Evolutionary conservation across 306 rosid genomes (phyloP).

Genomic region (Trifolium dubium): DNA sequence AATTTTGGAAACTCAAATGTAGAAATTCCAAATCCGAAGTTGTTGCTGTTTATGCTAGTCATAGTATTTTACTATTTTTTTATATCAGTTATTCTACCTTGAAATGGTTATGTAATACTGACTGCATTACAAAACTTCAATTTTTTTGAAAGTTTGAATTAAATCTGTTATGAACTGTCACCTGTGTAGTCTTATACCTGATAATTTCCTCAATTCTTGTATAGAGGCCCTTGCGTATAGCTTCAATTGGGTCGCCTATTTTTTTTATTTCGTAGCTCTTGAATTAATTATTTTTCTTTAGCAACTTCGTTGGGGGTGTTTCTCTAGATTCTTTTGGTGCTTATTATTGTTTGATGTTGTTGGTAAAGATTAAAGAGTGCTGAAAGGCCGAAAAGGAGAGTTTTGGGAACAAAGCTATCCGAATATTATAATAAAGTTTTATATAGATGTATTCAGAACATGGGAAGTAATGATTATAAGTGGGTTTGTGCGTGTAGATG

Average conservation of each 20-base stretch:
- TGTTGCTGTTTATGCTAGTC: background rate
- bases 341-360: slow-evolving; percentile 31
- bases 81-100: background rate
- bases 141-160: too few species aligned
- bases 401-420: slow-evolving; percentile 13
- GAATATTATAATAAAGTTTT: slow-evolving; percentile 24
- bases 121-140: background rate
- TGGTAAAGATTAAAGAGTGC: slow-evolving; percentile 11
- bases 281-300: slow-evolving; percentile 12
- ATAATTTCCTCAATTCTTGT: slow-evolving; percentile 4
- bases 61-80: background rate
- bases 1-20: too few species aligned
- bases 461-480: slow-evolving; percentile 22
- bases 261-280: slow-evolving; percentile 4
- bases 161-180: background rate
- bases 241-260: background rate
- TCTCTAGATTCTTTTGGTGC: background rate
- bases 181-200: background rate
- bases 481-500: slow-evolving; percentile 13
- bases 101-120: slow-evolving; percentile 8
- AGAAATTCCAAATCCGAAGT: too few species aligned
- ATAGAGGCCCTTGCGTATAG: slow-evolving; percentile 17
- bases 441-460: slow-evolving; percentile 11
- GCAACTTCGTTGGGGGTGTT: background rate
- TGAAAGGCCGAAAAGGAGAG: slow-evolving; percentile 12